Evolutionary conservation across 225 moss, liverwort and hornwort species (phyloP), one percentile per base, ranked within the genome.

Genomic region (Physcomitrium patens): DNA sequence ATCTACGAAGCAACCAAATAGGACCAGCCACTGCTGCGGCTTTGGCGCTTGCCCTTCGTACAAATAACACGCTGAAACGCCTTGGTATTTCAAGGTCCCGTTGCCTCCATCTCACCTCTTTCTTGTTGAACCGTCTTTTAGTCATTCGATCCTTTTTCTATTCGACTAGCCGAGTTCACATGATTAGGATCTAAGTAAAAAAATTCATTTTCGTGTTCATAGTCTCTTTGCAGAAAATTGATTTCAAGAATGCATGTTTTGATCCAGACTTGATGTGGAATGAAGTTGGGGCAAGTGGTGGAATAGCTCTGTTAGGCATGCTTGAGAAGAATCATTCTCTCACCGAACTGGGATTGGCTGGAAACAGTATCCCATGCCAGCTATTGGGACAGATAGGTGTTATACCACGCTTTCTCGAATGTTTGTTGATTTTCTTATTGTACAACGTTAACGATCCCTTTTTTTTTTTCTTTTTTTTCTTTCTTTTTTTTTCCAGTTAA

Each of bases 11-110:
- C 80, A 87, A 87, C 47, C 70, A 56, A 23, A 85, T 87, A 52
- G 87, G 87, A 80, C 82, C 87, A 66, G 75, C 82, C 63, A 82
- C 77, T 71, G 85, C 76, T 15, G 82, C 85, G 56, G 77, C 87
- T n/a, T 69, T 87, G 41, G 84, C 82, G 3, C 80, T 82, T 71
- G 84, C 87, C 18, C 87, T 87, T 72, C 85, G 85, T 74, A 74
- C 67, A 63, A 87, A 87, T 71, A 64, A 15, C 65, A 74, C 77
- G 18, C 27, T 87, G 27, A 85, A 82, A 82, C 56, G 69, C 77
- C 79, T 87, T 80, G 87, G 87, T 87, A 87, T 77, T 87, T 82
- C 72, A 82, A 82, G 82, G 75, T 85, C 75, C 84, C 82, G 50
- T 51, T 70, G 55, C 78, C 73, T 78, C 28, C 50, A 80, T 80